Percentiles rank a stretch among this genome's conserved stretches.
phyloP scores from a whole-genome alignment of 1,284 basidiomycete species.

The Sporisorium iseilematis-ciliati region DNA sequence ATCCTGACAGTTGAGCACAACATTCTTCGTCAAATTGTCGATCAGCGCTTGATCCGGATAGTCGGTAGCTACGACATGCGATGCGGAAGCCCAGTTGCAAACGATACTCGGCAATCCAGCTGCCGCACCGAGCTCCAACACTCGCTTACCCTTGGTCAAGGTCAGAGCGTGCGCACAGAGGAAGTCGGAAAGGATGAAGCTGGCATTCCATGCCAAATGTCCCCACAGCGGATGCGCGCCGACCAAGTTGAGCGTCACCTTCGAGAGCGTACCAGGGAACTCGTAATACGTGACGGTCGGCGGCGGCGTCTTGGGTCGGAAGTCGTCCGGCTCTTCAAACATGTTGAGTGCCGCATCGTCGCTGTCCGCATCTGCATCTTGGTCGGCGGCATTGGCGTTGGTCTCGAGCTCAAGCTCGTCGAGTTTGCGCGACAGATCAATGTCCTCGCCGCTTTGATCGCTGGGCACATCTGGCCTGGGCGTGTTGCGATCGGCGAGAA shows the following conservation, averaged over 20 bases:
- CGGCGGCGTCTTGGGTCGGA: slow-evolving; percentile 66
- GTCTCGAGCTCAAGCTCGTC: slow-evolving; percentile 30
- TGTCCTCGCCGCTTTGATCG: slow-evolving; percentile 19
- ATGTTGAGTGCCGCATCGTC: slow-evolving; percentile 47
- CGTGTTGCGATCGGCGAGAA: slow-evolving; percentile 11
- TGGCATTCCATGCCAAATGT: slow-evolving; percentile 80
- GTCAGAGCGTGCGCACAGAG: slow-evolving; percentile 71
- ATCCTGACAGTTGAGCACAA: slow-evolving; percentile 74
- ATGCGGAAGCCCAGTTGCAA: slow-evolving; percentile 53
- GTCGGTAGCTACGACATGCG: slow-evolving; percentile 85
- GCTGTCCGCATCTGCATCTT: background rate
- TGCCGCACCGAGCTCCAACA: slow-evolving; percentile 93
- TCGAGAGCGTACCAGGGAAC: slow-evolving; percentile 38
- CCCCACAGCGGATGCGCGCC: slow-evolving; percentile 92
- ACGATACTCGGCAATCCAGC: slow-evolving; percentile 80
- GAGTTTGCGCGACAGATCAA: slow-evolving; percentile 29
- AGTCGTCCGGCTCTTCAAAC: slow-evolving; percentile 66
- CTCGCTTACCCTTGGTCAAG: slow-evolving; percentile 71
- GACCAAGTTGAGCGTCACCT: slow-evolving; percentile 77
- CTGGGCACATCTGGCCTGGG: slow-evolving; percentile 23
- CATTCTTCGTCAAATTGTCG: slow-evolving; percentile 82
- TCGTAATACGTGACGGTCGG: slow-evolving; percentile 54
- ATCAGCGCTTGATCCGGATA: slow-evolving; percentile 87
- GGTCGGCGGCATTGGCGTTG: slow-evolving; percentile 5
- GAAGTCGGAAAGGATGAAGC: slow-evolving; percentile 69